These are phyloP conservation scores for Cyathus striatus DNA, from an alignment of 768 basidiomycete species.

Conservation along the genomic window DNA sequence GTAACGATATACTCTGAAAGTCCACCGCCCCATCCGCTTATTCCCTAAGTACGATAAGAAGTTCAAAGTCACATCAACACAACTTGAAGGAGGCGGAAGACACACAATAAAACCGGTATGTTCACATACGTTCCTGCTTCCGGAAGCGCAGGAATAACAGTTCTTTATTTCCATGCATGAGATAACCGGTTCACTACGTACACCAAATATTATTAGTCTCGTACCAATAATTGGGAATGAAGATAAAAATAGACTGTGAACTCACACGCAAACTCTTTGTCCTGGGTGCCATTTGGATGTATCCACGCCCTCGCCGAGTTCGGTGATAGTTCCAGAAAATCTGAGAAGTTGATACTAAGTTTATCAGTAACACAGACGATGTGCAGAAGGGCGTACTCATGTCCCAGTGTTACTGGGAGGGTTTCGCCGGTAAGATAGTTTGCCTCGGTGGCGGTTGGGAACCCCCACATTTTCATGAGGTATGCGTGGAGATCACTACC, in stretches of 20 bases:
- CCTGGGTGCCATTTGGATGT: conserved; percentile 25
- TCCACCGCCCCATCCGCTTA: conserved; percentile 35
- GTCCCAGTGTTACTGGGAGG: conserved; percentile 38
- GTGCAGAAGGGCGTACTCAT: conserved; percentile 27
- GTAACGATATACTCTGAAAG: conserved; percentile 36
- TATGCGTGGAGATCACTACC: conserved; percentile 46
- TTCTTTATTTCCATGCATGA: conserved; percentile 26
- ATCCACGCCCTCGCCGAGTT: conserved; percentile 26
- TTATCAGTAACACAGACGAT: no score
- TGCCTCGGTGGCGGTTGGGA: conserved; percentile 24
- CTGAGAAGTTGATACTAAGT: no score
- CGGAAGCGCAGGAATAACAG: conserved; percentile 27
- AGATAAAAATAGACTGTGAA: conserved; percentile 3
- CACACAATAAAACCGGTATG: conserved; percentile 29
- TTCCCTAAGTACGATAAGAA: no score
- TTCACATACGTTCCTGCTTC: conserved; percentile 28
- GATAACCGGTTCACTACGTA: conserved; percentile 34
- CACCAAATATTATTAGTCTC: neutral
- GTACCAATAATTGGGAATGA: no score
- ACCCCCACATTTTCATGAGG: conserved; percentile 17
- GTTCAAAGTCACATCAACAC: no score
- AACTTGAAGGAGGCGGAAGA: no score
- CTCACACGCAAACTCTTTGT: conserved; percentile 27
- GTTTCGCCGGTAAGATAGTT: conserved; percentile 32
- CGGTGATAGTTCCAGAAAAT: conserved; percentile 29